Base-by-base conservation (phyloP, 139 green algal genomes). In the Asterochloris erici region DNA sequence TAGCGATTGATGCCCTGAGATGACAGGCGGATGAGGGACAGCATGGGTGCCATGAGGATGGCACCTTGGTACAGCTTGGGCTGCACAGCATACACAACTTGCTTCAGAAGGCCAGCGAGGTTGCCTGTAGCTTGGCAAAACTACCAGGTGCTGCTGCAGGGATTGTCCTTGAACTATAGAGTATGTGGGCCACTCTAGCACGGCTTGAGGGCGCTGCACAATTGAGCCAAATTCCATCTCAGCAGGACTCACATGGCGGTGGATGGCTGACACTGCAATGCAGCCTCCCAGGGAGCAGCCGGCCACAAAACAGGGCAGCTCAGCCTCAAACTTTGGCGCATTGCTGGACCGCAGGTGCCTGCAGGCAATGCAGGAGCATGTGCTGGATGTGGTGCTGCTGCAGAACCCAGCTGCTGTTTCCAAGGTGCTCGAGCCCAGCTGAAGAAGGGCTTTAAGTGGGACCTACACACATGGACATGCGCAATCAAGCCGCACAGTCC, bases 211-310 rank as follows among this genome's bases (percentile, higher is more conserved):
- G 38, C 38, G 6, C 38, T 54, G 38, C 38, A 54, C 6, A 6
- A 54, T 54, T 6, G 6, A 54, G 38, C 38, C 38, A 2, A 28
- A 70, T 27, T 61, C 68, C 63, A n/a, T 26, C 69, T n/a, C 38
- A 68, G 26, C n/a, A 66, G 10, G 23, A 12, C 60, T 73, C 28
- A 84, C 83, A n/a, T 81, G 26, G 11, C 27, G 66, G 66, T 28
- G 68, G 68, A 82, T 82, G 63, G 82, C 84, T 23, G 91, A 82
- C 15, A 95, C 81, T 13, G 88, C 82, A 23, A 95, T 85, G 87
- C 89, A 94, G 47, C 93, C 94, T 38, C 93, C 94, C 62, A 95
- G 75, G 61, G 88, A 94, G 54, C 87, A 79, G 12, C 91, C 94
- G 9, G 87, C 66, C 17, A 93, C 11, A 75, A 92, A 97, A 11